phyloP scores from a whole-genome alignment of 2,329 filamentous ascomycete species.

The Chlorencoelia australis region DNA sequence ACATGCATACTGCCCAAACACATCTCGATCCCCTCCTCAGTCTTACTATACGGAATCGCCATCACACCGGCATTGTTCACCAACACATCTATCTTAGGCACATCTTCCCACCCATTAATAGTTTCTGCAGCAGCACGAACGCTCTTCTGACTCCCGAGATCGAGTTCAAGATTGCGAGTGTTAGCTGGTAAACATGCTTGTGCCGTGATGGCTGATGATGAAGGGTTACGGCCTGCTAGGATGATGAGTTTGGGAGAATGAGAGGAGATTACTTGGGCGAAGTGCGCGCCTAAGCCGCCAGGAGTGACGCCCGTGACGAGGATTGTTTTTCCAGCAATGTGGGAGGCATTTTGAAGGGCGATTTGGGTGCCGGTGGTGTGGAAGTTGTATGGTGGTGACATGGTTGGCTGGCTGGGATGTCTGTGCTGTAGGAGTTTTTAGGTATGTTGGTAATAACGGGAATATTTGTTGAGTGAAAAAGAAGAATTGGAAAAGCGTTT shows the following conservation, averaged over 20 bases:
- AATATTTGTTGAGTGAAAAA: too few relatives aligned
- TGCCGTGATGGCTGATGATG: too few relatives aligned
- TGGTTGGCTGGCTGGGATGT: too few relatives aligned
- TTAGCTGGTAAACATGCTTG: too few relatives aligned
- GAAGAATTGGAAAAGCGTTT: too few relatives aligned
- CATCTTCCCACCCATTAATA: constrained; percentile 28
- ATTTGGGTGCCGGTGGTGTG: too few relatives aligned
- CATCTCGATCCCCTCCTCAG: constrained; percentile 38
- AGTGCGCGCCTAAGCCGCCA: constrained; percentile 13
- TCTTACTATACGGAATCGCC: constrained; percentile 24
- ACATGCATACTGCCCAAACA: constrained; percentile 45
- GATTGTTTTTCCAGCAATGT: too few relatives aligned
- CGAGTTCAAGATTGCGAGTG: constrained; percentile 13
- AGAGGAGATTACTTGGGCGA: constrained; percentile 16
- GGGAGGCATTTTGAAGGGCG: too few relatives aligned
- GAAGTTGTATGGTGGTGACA: too few relatives aligned
- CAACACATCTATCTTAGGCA: constrained; percentile 32
- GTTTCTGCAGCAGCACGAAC: constrained; percentile 7
- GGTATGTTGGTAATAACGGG: too few relatives aligned
- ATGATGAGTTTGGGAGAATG: constrained; percentile 12
- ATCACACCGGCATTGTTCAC: constrained; percentile 36
- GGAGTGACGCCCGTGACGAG: constrained; percentile 13
- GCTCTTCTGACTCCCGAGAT: constrained; percentile 31
- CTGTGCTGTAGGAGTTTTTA: too few relatives aligned
- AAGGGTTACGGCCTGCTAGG: constrained; percentile 14